These are phyloP conservation scores for Maudiozyma bulderi DNA, from an alignment of 805 yeast species.

Conservation along the genomic window DNA sequence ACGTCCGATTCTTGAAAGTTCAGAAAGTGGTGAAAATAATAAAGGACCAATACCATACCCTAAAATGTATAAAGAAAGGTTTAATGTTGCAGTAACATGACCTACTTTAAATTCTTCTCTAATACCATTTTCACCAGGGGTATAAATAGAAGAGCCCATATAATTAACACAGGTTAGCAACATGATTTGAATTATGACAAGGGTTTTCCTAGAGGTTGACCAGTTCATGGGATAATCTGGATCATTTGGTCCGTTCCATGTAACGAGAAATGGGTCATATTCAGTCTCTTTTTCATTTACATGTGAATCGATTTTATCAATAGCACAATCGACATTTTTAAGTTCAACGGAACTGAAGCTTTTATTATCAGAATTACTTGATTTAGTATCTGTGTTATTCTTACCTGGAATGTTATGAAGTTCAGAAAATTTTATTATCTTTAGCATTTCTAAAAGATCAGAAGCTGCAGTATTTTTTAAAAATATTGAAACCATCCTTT, in stretches of 20 bases:
- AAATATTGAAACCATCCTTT: background rate
- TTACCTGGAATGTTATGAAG: background rate
- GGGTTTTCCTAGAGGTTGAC: conserved; percentile 33
- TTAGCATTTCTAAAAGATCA: conserved; percentile 13
- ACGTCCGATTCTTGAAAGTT: conserved; percentile 43
- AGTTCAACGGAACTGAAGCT: background rate
- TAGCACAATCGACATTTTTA: background rate
- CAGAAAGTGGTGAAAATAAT: conserved; percentile 48
- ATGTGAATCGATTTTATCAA: background rate
- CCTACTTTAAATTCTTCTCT: conserved; percentile 36
- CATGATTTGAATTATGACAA: conserved; percentile 33
- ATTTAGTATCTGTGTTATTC: background rate
- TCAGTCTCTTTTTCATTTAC: background rate
- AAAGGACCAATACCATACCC: conserved; percentile 58
- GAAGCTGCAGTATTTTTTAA: conserved; percentile 14
- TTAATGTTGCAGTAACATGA: conserved; percentile 37
- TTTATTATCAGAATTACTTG: background rate
- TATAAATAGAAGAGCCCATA: conserved; percentile 46
- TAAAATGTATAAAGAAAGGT: conserved; percentile 43
- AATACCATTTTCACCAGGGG: conserved; percentile 39
- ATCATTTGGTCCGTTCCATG: conserved; percentile 31
- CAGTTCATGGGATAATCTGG: conserved; percentile 51
- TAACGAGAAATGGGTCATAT: conserved; percentile 20
- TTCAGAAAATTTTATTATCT: conserved; percentile 7
- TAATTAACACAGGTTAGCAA: conserved; percentile 41